Base-by-base conservation (phyloP, 441 rosid genomes). In the Erysimum cheiri region DNA sequence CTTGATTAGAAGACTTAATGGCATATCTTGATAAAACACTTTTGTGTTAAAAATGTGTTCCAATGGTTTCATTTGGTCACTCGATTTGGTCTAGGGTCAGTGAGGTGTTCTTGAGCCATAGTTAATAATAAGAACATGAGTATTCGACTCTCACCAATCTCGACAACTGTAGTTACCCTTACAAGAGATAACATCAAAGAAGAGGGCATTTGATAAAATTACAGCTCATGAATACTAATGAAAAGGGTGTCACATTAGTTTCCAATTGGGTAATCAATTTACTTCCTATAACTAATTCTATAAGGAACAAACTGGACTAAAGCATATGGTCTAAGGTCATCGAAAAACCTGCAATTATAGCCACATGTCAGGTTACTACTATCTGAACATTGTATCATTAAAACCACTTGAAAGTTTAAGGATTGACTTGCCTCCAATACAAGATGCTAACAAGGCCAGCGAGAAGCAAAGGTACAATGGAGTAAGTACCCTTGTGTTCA, bases 301-400 rank as follows among this genome's bases (percentile, higher is more conserved):
- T 56, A 93, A 8, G 97, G 98, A 77, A 88, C 93, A 80, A 89
- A 93, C 81, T 93, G 97, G 50, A 91, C 70, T 28, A 89, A 0
- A 19, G 92, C 97, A 84, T 93, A 93, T 11, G 98, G 98, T 4
- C 97, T 90, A 32, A 93, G 87, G 63, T 91, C 97, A 74, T 89
- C 88, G 62, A 88, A 89, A 78, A 81, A 87, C 85, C 98, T 93
- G 83, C 31, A 68, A 44, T 46, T 26, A 48, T 47, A 60, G 24
- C 69, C 24, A 26, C 40, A 47, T 49, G 50, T 70, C 50, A 65
- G 3, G 10, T 28, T 55, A 61, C 56, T 10, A 54, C n/a, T n/a
- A n/a, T 31, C 70, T 44, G 35, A 28, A 60, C 22, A 68, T 3
- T 24, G 10, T 7, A 22, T 60, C 33, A 35, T 9, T n/a, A 6